These are phyloP conservation scores for Brassica nigra DNA, from an alignment of 345 rosid species.

Conservation along the genomic window DNA sequence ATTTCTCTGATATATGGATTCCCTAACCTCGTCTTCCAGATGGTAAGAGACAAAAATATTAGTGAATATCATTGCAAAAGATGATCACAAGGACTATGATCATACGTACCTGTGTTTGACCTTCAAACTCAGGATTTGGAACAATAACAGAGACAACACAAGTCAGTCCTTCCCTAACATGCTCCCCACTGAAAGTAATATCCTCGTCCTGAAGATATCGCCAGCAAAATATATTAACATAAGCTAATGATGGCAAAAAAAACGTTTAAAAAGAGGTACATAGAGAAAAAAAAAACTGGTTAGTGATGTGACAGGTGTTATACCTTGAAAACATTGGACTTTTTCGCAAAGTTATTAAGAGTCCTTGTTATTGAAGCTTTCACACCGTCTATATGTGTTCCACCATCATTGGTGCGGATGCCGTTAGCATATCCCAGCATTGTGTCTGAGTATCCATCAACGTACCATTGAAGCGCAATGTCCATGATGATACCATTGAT, in stretches of 20 bases:
- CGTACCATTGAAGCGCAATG: constrained; percentile 82
- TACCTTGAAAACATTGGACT: constrained; percentile 71
- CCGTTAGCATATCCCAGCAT: constrained; percentile 89
- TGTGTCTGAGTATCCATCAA: constrained; percentile 88
- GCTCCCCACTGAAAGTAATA: constrained; percentile 73
- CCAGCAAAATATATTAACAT: neutral
- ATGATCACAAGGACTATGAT: constrained; percentile 1
- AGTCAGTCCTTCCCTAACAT: constrained; percentile 88
- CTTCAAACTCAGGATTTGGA: constrained; percentile 97
- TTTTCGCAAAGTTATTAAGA: constrained; percentile 73
- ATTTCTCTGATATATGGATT: constrained; percentile 88
- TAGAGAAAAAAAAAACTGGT: neutral
- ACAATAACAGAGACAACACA: constrained; percentile 83
- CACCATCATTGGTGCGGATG: constrained; percentile 87
- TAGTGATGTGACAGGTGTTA: neutral
- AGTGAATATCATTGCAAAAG: constrained; percentile 18
- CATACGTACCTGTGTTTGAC: constrained; percentile 80
- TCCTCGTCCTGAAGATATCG: constrained; percentile 66
- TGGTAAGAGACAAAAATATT: constrained; percentile 15
- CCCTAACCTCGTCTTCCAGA: constrained; percentile 81
- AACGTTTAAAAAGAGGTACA: too few relatives aligned
- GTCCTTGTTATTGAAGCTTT: constrained; percentile 91
- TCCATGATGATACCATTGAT: constrained; percentile 64
- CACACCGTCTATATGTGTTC: constrained; percentile 90
- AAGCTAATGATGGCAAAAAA: neutral